phyloP scores from a whole-genome alignment of 1,284 basidiomycete genomes.

The Rhodotorula sp. region DNA sequence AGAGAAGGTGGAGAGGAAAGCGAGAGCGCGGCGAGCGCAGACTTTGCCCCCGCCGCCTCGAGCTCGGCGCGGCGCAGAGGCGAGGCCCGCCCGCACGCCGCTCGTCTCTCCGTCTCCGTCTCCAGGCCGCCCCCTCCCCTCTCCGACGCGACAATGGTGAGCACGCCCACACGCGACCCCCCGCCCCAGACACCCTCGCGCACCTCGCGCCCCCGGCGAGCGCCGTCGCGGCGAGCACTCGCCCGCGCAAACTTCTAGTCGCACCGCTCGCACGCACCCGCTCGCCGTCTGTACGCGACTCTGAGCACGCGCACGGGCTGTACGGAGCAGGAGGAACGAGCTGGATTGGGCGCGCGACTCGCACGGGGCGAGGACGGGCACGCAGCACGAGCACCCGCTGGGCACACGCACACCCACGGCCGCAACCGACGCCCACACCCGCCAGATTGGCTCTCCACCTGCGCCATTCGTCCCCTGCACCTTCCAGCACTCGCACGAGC shows the following conservation, averaged over 20 bases:
- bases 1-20: conserved; percentile 9
- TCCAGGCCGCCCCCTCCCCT: conserved; percentile 10
- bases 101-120: conserved; percentile 26
- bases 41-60: background rate
- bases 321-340: no score
- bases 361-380: no score
- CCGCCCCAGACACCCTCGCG: background rate
- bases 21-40: background rate
- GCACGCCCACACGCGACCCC: background rate
- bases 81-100: background rate
- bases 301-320: no score
- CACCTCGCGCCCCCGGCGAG: background rate
- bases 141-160: conserved; percentile 22
- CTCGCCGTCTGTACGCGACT: no score
- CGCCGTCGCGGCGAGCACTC: background rate
- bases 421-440: no score
- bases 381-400: no score
- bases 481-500: no score
- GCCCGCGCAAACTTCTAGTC: background rate
- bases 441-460: no score
- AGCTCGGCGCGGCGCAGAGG: background rate
- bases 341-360: no score
- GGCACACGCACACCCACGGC: no score
- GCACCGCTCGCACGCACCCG: background rate
- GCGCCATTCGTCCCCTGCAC: no score